These are phyloP conservation scores for Mycosphaerella arachidis DNA, from an alignment of 2,329 filamentous ascomycete genomes.

Conservation along the genomic window DNA sequence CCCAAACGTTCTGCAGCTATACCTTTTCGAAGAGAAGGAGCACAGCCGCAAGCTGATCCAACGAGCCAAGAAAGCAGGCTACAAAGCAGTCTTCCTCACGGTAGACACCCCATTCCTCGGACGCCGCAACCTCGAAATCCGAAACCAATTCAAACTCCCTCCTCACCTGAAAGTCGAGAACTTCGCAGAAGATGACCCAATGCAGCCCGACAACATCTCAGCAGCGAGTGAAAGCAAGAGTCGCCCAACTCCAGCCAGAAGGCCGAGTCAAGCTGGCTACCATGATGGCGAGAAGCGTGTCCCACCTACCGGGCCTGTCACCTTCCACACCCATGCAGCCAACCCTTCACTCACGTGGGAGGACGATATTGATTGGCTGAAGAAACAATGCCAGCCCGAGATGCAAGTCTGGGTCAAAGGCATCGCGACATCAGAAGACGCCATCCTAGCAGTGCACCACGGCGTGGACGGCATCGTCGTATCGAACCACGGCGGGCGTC, in stretches of 20 bases:
- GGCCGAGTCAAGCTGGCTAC: constrained; percentile 24
- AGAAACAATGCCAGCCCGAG: constrained; percentile 40
- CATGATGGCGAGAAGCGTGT: constrained; percentile 30
- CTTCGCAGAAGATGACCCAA: constrained; percentile 27
- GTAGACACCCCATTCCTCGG: constrained; percentile 55
- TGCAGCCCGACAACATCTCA: constrained; percentile 8
- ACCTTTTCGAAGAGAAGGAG: constrained; percentile 50
- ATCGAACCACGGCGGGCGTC: constrained; percentile 53
- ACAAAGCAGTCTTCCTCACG: constrained; percentile 54
- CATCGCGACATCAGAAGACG: constrained; percentile 40
- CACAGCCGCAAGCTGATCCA: constrained; percentile 41
- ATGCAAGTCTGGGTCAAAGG: constrained; percentile 49
- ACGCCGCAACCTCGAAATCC: constrained; percentile 50
- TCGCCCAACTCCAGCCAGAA: constrained; percentile 2
- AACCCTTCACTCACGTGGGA: constrained; percentile 46
- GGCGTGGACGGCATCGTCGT: constrained; percentile 44
- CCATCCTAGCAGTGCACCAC: constrained; percentile 42
- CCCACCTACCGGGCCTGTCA: constrained; percentile 33
- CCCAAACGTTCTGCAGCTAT: constrained; percentile 53
- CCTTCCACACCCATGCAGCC: constrained; percentile 38
- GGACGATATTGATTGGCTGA: constrained; percentile 47
- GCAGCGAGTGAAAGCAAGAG: constrained; percentile 8
- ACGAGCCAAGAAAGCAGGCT: constrained; percentile 41
- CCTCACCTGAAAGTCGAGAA: constrained; percentile 35
- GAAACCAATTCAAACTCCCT: constrained; percentile 48